Evolutionary conservation across 257 asterid species (phyloP), one percentile per base, ranked within the genome.

Genomic region (Gentiana dahurica): DNA sequence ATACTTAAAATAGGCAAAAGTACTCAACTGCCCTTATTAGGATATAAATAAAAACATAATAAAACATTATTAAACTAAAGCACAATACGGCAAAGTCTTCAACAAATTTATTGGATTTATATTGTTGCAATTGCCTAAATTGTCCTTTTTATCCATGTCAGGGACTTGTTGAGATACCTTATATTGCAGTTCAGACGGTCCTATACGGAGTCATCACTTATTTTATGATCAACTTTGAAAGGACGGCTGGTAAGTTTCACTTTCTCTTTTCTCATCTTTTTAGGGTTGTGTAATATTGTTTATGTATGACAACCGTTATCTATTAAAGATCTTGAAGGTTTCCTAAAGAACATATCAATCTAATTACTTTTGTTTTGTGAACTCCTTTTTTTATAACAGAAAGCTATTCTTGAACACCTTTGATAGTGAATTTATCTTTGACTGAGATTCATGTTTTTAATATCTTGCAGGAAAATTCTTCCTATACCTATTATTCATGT

Each of bases 131-230:
- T 35, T 37, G 4, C 34, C 36, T 63, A 57, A 56, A 60, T 53
- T 66, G 46, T 49, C 24, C 15, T 34, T 60, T 58, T 57, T 24
- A 13, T 35, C 52, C 36, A 8, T 46, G 41, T 49, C 80, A 89
- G 97, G 97, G 97, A 48, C 72, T 77, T 56, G 85, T 83, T 65
- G 97, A 89, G 79, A 73, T 85, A 49, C 97, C 97, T 1, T 89
- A 89, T 73, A 68, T 89, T 75, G 39, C 77, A 41, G 60, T 72
- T 65, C 95, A 89, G 73, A 83, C 95, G 13, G 57, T 85, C 61
- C 0, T 86, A 36, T 89, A 83, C 52, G 80, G 94, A n/a, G 49
- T 73, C 74, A 85, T 83, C 65, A 85, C 91, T 32, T 89, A 89
- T 80, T 83, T 77, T 73, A 83, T 81, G 95, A 85, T 85, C 78